Base-by-base conservation (phyloP, 768 basidiomycete genomes). In the Mycena latifolia region DNA sequence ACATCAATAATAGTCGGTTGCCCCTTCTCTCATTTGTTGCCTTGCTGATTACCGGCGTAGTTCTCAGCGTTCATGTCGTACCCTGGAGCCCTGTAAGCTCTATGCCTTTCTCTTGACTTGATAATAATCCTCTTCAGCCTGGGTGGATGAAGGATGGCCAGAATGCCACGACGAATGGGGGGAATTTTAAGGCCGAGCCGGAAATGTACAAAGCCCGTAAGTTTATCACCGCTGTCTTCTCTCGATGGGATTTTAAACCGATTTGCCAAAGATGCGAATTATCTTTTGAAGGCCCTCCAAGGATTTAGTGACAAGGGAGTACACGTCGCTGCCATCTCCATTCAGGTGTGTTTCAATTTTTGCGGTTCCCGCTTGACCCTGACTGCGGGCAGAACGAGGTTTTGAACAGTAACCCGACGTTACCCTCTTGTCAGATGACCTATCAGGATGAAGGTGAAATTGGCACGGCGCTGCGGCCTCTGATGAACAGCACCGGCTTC, bases 381-480 rank as follows among this genome's bases (percentile, higher is more conserved):
- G 33, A 35, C 33, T 35, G 8, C 33, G 33, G 6, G 17, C 17
- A 61, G 60, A 61, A 61, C 31, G 60, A 61, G n/a, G 41, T 41
- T 0, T 22, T 53, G 27, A 54, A 54, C 25, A 33, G 39, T 1
- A 54, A 54, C 43, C 41, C 51, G 5, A 33, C 60, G 1, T 24
- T 46, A 18, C 60, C 60, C 5, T 61, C 60, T 22, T 61, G 60
- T 28, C 53, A 54, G n/a, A 61, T 61, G 60, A 61, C 60, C 22
- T 45, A 46, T 29, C n/a, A 61, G 20, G 52, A 61, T 8, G 60
- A 61, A 37, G 60, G 60, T 14, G 60, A 39, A 2, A 61, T 61
- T n/a, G 60, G 51, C 22, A 28, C 28, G 12, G 60, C 41, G 41
- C 28, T 61, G 22, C 20, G 43, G 31, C 29, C 52, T 24, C 22